A percentile compares a stretch with the other conserved stretches of the same genome.
Evolutionary conservation across 2,329 filamentous ascomycete species (phyloP).

Genomic region (Incumbomyces lentus): DNA sequence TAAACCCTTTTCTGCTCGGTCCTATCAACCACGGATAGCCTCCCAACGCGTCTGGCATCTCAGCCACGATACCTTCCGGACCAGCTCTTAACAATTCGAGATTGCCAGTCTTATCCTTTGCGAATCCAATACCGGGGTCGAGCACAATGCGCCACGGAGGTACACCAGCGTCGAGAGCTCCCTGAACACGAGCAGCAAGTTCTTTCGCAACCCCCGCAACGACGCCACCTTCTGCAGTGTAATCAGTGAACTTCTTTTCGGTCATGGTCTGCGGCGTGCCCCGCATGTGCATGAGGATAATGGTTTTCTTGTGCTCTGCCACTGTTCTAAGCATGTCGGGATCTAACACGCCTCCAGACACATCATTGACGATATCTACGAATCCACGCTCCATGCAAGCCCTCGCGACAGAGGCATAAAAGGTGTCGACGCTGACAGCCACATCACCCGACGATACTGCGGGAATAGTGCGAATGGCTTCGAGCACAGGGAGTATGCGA

Average conservation of each 20-base stretch:
- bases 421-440: constrained; percentile 87
- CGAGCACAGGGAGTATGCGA: constrained; percentile 70
- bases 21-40: constrained; percentile 83
- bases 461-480: constrained; percentile 51
- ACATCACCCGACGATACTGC: constrained; percentile 52
- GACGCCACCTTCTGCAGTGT: constrained; percentile 45
- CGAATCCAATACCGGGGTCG: constrained; percentile 89
- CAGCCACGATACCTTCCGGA: constrained; percentile 44
- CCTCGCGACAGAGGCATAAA: constrained; percentile 71
- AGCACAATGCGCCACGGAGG: constrained; percentile 89
- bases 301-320: constrained; percentile 64
- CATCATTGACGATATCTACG: constrained; percentile 89
- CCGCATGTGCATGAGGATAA: constrained; percentile 88
- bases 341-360: constrained; percentile 74
- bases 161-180: constrained; percentile 72
- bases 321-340: constrained; percentile 70
- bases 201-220: constrained; percentile 56
- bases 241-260: constrained; percentile 50
- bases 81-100: constrained; percentile 64
- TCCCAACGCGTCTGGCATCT: constrained; percentile 49
- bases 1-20: constrained; percentile 78
- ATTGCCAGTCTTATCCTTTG: constrained; percentile 74
- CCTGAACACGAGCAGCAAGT: constrained; percentile 57
- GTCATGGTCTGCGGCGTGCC: constrained; percentile 78
- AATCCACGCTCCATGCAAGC: constrained; percentile 60